Conservation (phyloP, 257 asterid species). For the Verbascum thapsus region DNA sequence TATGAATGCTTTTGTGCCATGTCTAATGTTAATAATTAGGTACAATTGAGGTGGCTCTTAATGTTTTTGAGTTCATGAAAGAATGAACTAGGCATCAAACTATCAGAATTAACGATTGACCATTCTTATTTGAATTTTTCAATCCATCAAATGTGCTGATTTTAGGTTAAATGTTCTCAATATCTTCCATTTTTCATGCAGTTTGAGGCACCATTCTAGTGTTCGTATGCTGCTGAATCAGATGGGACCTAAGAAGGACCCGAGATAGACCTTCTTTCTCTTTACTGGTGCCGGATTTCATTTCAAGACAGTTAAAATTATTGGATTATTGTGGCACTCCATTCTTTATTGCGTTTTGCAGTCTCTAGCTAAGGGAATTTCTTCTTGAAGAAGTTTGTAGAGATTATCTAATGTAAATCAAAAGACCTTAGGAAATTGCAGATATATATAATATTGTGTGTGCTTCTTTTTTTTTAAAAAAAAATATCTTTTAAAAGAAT, state of each 20-base stretch:
- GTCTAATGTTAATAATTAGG: no score
- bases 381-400: slow-evolving; percentile 29
- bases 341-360: slow-evolving; percentile 7
- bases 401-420: slow-evolving; percentile 30
- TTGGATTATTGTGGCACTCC: slow-evolving; percentile 18
- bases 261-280: slow-evolving; percentile 21
- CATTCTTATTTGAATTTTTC: no score
- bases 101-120: no score
- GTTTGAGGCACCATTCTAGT: slow-evolving; percentile 24
- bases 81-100: no score
- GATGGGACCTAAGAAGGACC: slow-evolving; percentile 2
- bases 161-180: no score
- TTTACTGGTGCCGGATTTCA: slow-evolving; percentile 2
- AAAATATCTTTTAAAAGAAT: not conserved
- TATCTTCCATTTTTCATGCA: no score
- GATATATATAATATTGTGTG: not conserved
- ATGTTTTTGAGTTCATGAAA: no score
- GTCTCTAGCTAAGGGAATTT: slow-evolving; percentile 23
- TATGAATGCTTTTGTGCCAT: no score
- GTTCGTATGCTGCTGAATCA: slow-evolving; percentile 21
- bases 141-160: no score
- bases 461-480: not conserved
- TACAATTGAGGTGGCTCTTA: no score
- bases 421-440: slow-evolving; percentile 24
- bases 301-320: not conserved